Percentiles rank a stretch among this genome's conserved stretches.
These are phyloP conservation scores for Podospora appendiculata DNA, from an alignment of 495 filamentous ascomycete genomes.

Conservation along the genomic window DNA sequence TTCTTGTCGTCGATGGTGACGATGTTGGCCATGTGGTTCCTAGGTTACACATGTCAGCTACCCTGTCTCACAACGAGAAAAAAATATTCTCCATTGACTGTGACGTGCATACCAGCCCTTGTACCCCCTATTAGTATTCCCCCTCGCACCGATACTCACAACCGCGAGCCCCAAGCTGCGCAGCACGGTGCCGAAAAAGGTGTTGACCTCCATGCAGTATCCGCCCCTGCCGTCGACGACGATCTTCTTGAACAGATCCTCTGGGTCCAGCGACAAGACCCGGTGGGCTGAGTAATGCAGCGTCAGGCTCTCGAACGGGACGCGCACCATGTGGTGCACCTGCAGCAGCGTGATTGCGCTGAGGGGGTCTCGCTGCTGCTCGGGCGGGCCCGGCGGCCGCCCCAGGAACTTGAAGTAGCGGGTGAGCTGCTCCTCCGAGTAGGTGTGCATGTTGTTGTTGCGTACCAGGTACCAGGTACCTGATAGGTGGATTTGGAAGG, in stretches of 20 bases:
- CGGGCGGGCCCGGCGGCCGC: not conserved
- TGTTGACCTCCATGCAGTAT: slow-evolving; percentile 72
- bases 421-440: slow-evolving; percentile 17
- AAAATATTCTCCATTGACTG: too few relatives aligned
- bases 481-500: too few relatives aligned
- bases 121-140: slow-evolving; percentile 21
- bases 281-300: slow-evolving; percentile 43
- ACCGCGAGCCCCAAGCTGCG: slow-evolving; percentile 53
- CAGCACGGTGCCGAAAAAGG: slow-evolving; percentile 58
- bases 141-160: slow-evolving; percentile 36
- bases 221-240: slow-evolving; percentile 49
- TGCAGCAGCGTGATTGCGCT: slow-evolving; percentile 32
- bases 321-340: slow-evolving; percentile 44
- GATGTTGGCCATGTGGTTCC: slow-evolving; percentile 66
- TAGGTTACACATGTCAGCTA: not conserved
- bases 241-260: slow-evolving; percentile 57
- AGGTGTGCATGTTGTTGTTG: slow-evolving; percentile 15
- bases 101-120: slow-evolving; percentile 26
- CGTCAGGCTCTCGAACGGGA: slow-evolving; percentile 66
- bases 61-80: too few relatives aligned
- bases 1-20: slow-evolving; percentile 43
- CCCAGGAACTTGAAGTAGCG: slow-evolving; percentile 40
- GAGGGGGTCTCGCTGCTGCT: slow-evolving; percentile 7
- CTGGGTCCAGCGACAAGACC: slow-evolving; percentile 45
- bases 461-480: too few relatives aligned